These are phyloP conservation scores for Tylopilus sp. DNA, from an alignment of 1,284 basidiomycete species.

Conservation along the genomic window DNA sequence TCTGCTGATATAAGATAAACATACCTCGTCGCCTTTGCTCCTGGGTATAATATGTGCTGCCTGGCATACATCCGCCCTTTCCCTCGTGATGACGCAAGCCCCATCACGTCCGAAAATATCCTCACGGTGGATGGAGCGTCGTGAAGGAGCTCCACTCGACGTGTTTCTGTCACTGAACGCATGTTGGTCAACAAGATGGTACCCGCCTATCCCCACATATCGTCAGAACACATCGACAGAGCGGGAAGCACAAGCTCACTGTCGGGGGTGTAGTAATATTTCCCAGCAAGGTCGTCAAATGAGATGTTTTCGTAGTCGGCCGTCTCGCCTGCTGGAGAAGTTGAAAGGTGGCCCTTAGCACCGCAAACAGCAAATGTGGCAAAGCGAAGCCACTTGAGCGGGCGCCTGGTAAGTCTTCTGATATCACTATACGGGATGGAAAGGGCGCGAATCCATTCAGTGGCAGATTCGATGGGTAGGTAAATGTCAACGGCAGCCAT, in stretches of 20 bases:
- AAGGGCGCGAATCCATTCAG: neutral
- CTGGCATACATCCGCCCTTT: neutral
- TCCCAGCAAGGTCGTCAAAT: neutral
- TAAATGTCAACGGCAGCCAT: neutral
- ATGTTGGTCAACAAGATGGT: neutral
- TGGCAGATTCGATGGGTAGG: neutral
- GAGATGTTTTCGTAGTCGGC: neutral
- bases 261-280: neutral
- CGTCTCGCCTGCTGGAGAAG: too few species aligned
- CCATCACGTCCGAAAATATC: neutral
- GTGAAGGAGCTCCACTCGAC: neutral
- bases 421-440: neutral
- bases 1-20: neutral
- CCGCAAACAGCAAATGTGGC: too few species aligned
- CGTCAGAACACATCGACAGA: neutral
- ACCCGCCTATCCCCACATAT: neutral
- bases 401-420: too few species aligned
- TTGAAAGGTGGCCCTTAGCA: too few species aligned
- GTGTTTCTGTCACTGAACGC: neutral
- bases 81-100: neutral
- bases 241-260: too few species aligned
- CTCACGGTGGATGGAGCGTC: neutral
- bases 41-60: neutral
- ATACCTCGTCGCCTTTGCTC: neutral
- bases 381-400: too few species aligned